These are phyloP conservation scores for Alternaria brassicae DNA, from an alignment of 2,329 filamentous ascomycete species.

Conservation along the genomic window DNA sequence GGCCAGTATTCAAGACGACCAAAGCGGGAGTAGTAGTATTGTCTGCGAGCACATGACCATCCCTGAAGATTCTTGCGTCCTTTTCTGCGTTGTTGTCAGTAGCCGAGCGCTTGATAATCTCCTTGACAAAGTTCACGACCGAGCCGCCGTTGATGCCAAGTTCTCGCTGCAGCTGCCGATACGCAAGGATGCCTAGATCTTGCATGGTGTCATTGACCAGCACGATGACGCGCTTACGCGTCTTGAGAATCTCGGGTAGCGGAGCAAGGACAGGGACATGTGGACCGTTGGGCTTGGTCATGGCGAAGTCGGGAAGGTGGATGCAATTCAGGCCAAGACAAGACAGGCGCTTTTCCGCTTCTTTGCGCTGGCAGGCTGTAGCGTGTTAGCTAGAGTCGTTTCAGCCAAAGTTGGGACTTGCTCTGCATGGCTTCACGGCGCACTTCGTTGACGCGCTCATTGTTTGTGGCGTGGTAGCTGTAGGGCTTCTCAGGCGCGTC, in stretches of 20 bases:
- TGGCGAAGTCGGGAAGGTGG: conserved; percentile 65
- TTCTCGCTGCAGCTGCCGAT: conserved; percentile 68
- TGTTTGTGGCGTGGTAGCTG: conserved; percentile 75
- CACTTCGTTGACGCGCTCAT: conserved; percentile 77
- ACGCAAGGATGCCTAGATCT: conserved; percentile 77
- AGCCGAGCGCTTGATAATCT: conserved; percentile 47
- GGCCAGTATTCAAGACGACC: conserved; percentile 78
- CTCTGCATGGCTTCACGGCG: conserved; percentile 75
- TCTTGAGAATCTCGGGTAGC: conserved; percentile 57
- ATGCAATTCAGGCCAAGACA: conserved; percentile 66
- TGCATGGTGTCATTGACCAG: conserved; percentile 81
- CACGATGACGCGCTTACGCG: conserved; percentile 70
- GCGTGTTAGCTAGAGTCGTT: conserved; percentile 11
- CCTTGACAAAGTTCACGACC: conserved; percentile 67
- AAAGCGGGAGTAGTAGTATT: conserved; percentile 60
- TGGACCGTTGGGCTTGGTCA: conserved; percentile 52
- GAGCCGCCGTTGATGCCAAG: conserved; percentile 76
- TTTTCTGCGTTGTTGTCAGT: conserved; percentile 13
- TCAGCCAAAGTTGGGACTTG: conserved; percentile 43
- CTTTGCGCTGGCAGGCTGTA: conserved; percentile 67
- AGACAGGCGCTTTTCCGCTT: conserved; percentile 69
- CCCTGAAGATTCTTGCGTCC: conserved; percentile 23
- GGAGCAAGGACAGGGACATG: conserved; percentile 75
- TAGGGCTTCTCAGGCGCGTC: conserved; percentile 73
- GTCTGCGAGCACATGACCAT: conserved; percentile 28